phyloP scores from a whole-genome alignment of 2,329 filamentous ascomycete species.

The Ilyonectria mors-panacis region DNA sequence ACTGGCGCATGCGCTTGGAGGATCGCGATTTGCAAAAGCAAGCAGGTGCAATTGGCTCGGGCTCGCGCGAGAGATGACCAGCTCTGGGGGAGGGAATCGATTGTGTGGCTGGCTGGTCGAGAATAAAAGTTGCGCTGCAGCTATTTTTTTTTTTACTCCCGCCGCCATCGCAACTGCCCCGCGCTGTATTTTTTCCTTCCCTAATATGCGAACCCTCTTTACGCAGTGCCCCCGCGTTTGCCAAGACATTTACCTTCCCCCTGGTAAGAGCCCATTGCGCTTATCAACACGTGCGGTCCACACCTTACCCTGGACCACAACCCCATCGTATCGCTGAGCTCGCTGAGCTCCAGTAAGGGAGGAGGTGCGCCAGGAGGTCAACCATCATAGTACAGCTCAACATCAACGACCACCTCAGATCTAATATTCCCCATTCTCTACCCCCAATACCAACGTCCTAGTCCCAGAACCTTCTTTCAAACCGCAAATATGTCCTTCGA shows the following conservation, averaged over 20 bases:
- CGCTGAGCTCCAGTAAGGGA: not conserved
- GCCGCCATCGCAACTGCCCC: constrained; percentile 29
- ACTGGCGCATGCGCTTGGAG: constrained; percentile 6
- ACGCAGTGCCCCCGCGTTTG: constrained; percentile 31
- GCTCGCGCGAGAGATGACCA: constrained; percentile 40
- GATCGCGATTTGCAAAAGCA: not conserved
- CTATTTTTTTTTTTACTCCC: constrained; percentile 27
- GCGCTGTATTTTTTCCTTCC: constrained; percentile 16
- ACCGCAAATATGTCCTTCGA: constrained; percentile 78
- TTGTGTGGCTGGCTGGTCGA: constrained; percentile 30
- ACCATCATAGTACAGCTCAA: constrained; percentile 6
- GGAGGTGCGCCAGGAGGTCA: constrained; percentile 13
- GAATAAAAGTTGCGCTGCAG: constrained; percentile 21
- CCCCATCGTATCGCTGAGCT: constrained; percentile 17
- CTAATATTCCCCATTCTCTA: not conserved
- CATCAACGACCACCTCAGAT: constrained; percentile 1
- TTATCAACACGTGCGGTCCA: constrained; percentile 38
- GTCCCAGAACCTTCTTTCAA: not conserved
- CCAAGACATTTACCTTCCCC: constrained; percentile 9
- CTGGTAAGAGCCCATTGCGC: constrained; percentile 11
- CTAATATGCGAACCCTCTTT: not conserved
- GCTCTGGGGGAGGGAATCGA: constrained; percentile 30
- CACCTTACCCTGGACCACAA: not conserved
- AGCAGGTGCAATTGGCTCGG: constrained; percentile 36
- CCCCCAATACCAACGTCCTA: not conserved